Percentiles rank a stretch among this genome's conserved stretches.
These are phyloP conservation scores for Simmondsia chinensis DNA, from an alignment of 148 eudicot genomes.

Conservation along the genomic window DNA sequence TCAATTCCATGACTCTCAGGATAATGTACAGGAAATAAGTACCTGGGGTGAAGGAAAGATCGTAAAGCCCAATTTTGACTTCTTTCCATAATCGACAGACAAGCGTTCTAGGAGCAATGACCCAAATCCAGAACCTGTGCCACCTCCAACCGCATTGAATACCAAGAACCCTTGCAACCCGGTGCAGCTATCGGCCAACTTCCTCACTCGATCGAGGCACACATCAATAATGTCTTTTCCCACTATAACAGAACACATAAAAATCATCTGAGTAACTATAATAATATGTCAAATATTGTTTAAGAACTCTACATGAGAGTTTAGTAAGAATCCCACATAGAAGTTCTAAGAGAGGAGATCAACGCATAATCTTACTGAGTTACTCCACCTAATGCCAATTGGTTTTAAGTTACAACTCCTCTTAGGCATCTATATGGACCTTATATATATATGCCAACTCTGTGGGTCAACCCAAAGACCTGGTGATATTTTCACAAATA, in stretches of 20 bases:
- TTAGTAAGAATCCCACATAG: no score
- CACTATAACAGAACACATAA: constrained; percentile 18
- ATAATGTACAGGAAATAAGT: neutral
- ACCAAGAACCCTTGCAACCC: constrained; percentile 33
- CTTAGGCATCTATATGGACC: no score
- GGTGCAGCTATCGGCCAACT: constrained; percentile 28
- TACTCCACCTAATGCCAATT: no score
- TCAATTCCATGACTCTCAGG: no score
- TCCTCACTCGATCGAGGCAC: constrained; percentile 30
- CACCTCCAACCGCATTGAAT: constrained; percentile 33
- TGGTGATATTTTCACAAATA: no score
- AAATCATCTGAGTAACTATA: neutral
- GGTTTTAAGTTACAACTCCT: no score
- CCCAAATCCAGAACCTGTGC: constrained; percentile 33
- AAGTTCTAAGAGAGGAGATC: no score
- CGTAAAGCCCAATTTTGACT: constrained; percentile 24
- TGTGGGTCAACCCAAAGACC: no score
- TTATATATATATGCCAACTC: no score
- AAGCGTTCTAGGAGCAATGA: constrained; percentile 29
- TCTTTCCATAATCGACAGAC: constrained; percentile 29
- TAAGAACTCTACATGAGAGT: no score
- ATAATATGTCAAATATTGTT: no score
- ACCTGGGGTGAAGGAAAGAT: constrained; percentile 34
- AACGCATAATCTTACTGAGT: no score
- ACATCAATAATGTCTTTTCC: constrained; percentile 28